These are phyloP conservation scores for Diphasiastrum complanatum DNA, from an alignment of 83 land plant species.

Conservation along the genomic window DNA sequence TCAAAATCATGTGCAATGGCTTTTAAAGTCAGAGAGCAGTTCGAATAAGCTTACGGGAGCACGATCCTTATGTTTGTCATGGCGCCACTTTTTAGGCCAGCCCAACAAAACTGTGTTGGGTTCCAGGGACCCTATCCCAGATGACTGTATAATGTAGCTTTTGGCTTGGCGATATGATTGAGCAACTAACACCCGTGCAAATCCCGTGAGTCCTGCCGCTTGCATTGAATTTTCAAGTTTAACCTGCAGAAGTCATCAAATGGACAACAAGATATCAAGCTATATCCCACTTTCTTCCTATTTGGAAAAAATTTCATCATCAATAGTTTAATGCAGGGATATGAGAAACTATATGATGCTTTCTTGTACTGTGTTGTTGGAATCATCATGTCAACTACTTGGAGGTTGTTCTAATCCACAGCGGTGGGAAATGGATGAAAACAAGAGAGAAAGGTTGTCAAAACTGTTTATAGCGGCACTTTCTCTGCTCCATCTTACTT, in stretches of 20 bases:
- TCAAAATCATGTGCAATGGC: too few species aligned
- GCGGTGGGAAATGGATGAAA: too few species aligned
- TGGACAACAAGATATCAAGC: not conserved
- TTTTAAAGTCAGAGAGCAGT: too few species aligned
- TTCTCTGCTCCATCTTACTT: conserved; percentile 10
- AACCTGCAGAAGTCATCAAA: conserved; percentile 15
- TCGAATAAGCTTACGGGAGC: conserved; percentile 27
- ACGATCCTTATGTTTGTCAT: conserved; percentile 17
- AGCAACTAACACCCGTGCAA: conserved; percentile 23
- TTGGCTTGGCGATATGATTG: conserved; percentile 29
- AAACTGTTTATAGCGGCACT: too few species aligned
- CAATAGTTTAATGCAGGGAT: too few species aligned
- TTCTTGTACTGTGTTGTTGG: too few species aligned
- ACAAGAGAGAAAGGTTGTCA: too few species aligned
- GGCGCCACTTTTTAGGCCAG: conserved; percentile 34
- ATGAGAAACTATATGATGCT: too few species aligned
- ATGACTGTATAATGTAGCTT: conserved; percentile 31
- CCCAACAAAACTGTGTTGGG: conserved; percentile 30
- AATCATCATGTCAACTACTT: too few species aligned
- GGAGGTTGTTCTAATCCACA: too few species aligned
- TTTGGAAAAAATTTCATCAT: too few species aligned
- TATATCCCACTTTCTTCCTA: too few species aligned
- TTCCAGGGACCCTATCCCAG: conserved; percentile 33
- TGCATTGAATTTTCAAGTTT: conserved; percentile 31
- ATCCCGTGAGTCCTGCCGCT: conserved; percentile 26